phyloP scores from a whole-genome alignment of 305 asterid species.

The Fraxinus xanthoxyloides region DNA sequence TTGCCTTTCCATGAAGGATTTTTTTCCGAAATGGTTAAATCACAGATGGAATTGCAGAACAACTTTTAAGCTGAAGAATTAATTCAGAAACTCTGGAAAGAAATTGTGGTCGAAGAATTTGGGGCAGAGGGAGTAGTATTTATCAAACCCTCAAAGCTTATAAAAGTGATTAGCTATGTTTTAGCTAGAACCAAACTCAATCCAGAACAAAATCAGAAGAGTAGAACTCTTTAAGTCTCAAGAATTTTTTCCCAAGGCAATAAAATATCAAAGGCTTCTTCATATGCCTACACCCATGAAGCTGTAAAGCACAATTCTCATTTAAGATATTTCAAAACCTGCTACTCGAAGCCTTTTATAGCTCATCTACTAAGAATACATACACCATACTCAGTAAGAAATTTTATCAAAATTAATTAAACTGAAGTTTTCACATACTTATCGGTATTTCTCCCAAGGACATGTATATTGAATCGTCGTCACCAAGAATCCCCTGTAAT shows the following conservation, averaged over 20 bases:
- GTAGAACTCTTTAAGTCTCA: not conserved
- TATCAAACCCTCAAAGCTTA: not conserved
- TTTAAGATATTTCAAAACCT: not conserved
- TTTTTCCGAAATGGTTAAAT: not conserved
- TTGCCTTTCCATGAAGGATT: not conserved
- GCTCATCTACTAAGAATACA: not conserved
- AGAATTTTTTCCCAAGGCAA: not conserved
- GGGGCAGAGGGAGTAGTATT: not conserved
- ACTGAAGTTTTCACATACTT: conserved; percentile 50
- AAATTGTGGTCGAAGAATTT: not conserved
- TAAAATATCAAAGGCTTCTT: conserved; percentile 4
- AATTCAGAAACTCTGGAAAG: not conserved
- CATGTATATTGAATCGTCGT: conserved; percentile 92
- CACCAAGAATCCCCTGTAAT: conserved; percentile 89
- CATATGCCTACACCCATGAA: conserved; percentile 1
- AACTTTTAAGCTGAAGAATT: not conserved
- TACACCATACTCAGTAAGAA: not conserved
- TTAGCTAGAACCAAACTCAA: not conserved
- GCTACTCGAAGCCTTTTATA: not conserved
- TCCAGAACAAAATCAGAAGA: not conserved
- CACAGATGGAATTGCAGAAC: not conserved
- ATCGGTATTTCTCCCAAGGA: conserved; percentile 93
- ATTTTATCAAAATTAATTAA: conserved; percentile 16
- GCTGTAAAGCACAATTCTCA: not conserved
- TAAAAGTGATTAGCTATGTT: not conserved